Evolutionary conservation across 108 stramenopile genomes (phyloP), one percentile per base, ranked within the genome.

Genomic region (Pelagomonas calceolata): DNA sequence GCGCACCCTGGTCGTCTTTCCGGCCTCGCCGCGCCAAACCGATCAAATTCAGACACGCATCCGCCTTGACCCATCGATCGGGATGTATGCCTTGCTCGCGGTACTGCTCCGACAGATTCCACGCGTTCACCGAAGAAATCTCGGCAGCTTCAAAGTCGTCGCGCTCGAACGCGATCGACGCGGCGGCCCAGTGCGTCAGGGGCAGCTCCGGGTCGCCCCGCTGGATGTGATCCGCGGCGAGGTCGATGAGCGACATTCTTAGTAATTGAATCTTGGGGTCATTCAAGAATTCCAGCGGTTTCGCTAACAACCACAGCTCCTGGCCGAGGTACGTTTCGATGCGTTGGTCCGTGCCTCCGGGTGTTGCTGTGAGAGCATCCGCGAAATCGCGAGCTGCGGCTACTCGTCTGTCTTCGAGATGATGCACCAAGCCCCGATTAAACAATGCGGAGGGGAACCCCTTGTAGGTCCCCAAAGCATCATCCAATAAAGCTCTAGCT

Each of bases 381-480:
- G 60, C 43, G 29, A 43, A 70, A 16, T 34, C 36, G n/a, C n/a
- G 60, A 14, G 4, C 63, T 60, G 70, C 60, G 70, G 5, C 43
- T 60, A 30, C 21, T 60, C 16, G 32, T 21, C 64, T 33, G 32
- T 18, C 39, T 29, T 45, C 18, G 34, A 71, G 39, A 29, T 65
- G 44, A 32, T 71, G 70, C 7, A 71, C 70, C 29, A 71, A 64
- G 63, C 70, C 70, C 34, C 31, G 26, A 64, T 71, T 71, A 36
- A 65, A 71, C 4, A 64, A 34, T 5, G 70, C 70, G 64, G 63
- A 64, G 63, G 70, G 63, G 64, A 64, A 71, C n/a, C 65, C 35
- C 15, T 33, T 34, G 70, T 65, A 5, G 36, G 64, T 16, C 10
- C 5, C 34, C 14, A 71, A n/a, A 3, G 70, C 70, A 34, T 32